Base-by-base conservation (phyloP, 2,329 filamentous ascomycete species). In the Cladobotryum protrusum region DNA sequence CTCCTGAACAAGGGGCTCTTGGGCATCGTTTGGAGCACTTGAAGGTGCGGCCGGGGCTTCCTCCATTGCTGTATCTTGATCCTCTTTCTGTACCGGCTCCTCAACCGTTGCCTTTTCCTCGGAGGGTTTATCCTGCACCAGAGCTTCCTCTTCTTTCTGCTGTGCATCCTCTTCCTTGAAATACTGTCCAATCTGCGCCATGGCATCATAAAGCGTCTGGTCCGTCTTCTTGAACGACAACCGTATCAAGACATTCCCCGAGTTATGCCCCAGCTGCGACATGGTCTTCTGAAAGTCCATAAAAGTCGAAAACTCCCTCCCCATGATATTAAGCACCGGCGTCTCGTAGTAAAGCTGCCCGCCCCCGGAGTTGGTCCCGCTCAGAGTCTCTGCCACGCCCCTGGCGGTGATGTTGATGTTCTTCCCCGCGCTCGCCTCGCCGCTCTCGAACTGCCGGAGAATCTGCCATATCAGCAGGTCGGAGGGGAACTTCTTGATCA, bases 381-480 rank as follows among this genome's bases (percentile, higher is more conserved):
- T 74, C 35, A 68, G 72, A 14, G 77, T 78, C 53, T 81, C 76
- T 0, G 89, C 85, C n/a, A 86, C 76, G 2, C 85, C 89, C 53
- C 91, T 78, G 13, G 85, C 89, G 0, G 93, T 97, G 58, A 99
- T 81, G 65, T 96, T 96, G 57, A 88, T 72, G 49, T 74, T 81
- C 48, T 70, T 74, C 8, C 77, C 77, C 50, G 75, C 74, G 44
- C 76, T 82, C n/a, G 80, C 79, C 19, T 80, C 78, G 33, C 80
- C 83, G 55, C 86, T 86, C 69, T 99, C 93, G 57, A 97, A 95
- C 63, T 93, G 89, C 52, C 93, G 85, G 50, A 99, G 66, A 24
- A 97, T 76, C 58, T 89, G 81, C 93, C 93, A 99, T 67, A 99
- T 66, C 15, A 89, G 88, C 34, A 89, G 88, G 57, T 89, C 86